Evolutionary conservation across 2,329 filamentous ascomycete genomes (phyloP).

Genomic region (Colletotrichum sp.): DNA sequence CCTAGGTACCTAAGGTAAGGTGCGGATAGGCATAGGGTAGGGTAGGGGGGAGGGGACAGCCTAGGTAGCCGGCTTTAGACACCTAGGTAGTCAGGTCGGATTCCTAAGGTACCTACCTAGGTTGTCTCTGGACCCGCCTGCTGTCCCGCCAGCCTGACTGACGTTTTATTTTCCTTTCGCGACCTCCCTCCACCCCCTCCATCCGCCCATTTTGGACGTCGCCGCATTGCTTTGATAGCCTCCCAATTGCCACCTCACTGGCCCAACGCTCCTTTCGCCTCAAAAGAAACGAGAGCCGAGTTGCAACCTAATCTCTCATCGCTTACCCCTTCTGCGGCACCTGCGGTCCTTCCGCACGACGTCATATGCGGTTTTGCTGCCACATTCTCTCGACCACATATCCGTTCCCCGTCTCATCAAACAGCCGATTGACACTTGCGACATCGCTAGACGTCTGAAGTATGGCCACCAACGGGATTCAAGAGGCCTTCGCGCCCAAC

Average conservation of each 20-base stretch:
- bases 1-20: background rate
- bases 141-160: constrained; percentile 22
- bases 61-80: background rate
- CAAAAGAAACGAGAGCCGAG: background rate
- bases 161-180: constrained; percentile 22
- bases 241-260: constrained; percentile 7
- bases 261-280: constrained; percentile 11
- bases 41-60: too few species aligned
- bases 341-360: constrained; percentile 2
- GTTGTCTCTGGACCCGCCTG: constrained; percentile 2
- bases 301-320: background rate
- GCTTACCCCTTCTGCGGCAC: background rate
- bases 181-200: constrained; percentile 19
- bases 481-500: constrained; percentile 76
- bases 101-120: background rate
- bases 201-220: constrained; percentile 13
- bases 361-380: constrained; percentile 1
- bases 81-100: background rate
- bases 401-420: background rate
- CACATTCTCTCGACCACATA: background rate
- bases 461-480: constrained; percentile 72
- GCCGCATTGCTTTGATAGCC: constrained; percentile 15
- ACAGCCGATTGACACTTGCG: background rate
- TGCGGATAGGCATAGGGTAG: background rate
- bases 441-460: constrained; percentile 18